phyloP scores from a whole-genome alignment of 2,329 filamentous ascomycete species.

The Trichophaea hybrida region DNA sequence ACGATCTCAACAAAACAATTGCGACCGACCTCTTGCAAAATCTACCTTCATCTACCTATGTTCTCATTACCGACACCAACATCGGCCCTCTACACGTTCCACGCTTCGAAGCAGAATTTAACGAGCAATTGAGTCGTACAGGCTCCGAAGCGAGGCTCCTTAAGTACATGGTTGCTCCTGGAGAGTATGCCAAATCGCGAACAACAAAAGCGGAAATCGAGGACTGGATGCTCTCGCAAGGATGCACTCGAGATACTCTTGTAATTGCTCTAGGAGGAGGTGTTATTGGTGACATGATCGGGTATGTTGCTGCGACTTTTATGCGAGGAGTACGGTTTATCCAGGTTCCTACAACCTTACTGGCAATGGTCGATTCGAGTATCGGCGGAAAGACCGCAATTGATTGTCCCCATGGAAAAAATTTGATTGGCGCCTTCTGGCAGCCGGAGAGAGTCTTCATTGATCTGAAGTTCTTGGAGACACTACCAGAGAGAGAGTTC shows the following conservation, averaged over 20 bases:
- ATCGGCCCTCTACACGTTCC: constrained; percentile 47
- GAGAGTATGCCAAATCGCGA: constrained; percentile 84
- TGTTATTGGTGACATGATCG: constrained; percentile 95
- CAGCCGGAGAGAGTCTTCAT: constrained; percentile 90
- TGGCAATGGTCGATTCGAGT: constrained; percentile 96
- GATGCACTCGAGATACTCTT: constrained; percentile 89
- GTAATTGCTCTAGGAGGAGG: constrained; percentile 89
- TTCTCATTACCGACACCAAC: constrained; percentile 94
- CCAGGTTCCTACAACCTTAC: constrained; percentile 84
- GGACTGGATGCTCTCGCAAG: constrained; percentile 86
- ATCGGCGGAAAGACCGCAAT: constrained; percentile 98
- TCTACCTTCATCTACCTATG: constrained; percentile 75
- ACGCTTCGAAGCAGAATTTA: constrained; percentile 22
- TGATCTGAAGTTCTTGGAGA: constrained; percentile 81
- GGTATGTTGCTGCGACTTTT: constrained; percentile 93
- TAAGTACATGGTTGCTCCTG: constrained; percentile 73
- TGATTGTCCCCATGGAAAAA: constrained; percentile 90
- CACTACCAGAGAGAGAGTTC: constrained; percentile 77
- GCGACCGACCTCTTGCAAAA: constrained; percentile 64
- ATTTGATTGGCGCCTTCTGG: constrained; percentile 91
- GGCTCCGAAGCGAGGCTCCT: constrained; percentile 52
- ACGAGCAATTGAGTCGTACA: constrained; percentile 25
- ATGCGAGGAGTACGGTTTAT: constrained; percentile 96
- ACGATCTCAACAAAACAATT: constrained; percentile 67
- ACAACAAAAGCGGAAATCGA: constrained; percentile 91